Evolutionary conservation across 75 land plant genomes (phyloP).

Genomic region (Larix kaempferi): DNA sequence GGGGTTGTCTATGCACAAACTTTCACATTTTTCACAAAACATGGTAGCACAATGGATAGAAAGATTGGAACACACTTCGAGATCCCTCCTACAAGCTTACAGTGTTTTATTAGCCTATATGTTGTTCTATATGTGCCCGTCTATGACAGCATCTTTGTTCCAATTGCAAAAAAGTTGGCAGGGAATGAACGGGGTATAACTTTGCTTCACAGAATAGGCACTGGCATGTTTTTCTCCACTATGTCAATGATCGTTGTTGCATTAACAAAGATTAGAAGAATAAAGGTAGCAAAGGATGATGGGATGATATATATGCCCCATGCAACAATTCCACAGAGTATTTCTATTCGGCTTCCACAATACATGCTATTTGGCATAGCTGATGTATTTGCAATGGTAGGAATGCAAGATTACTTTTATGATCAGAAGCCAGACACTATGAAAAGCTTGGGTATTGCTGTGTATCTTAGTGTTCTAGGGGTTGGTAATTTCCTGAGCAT

Average conservation of each 20-base stretch:
- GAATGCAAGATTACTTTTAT: constrained; percentile 35
- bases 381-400: constrained; percentile 29
- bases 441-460: not conserved
- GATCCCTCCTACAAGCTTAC: constrained; percentile 30
- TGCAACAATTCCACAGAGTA: constrained; percentile 20
- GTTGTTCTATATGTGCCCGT: constrained; percentile 24
- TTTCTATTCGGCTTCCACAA: constrained; percentile 28
- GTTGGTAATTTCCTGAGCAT: constrained; percentile 5
- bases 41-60: constrained; percentile 23
- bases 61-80: constrained; percentile 15
- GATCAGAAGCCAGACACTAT: constrained; percentile 17
- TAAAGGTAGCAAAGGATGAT: constrained; percentile 9
- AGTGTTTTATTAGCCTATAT: constrained; percentile 13
- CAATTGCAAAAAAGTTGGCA: constrained; percentile 16
- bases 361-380: constrained; percentile 27
- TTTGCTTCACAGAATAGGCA: constrained; percentile 32
- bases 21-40: constrained; percentile 23
- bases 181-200: constrained; percentile 26
- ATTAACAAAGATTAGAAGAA: constrained; percentile 2
- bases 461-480: not conserved
- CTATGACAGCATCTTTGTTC: constrained; percentile 29
- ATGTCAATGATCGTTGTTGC: constrained; percentile 24
- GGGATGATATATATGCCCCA: constrained; percentile 16
- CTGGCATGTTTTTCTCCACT: constrained; percentile 19
- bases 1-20: constrained; percentile 18